phyloP scores from a whole-genome alignment of 2,329 filamentous ascomycete genomes.

The Thelonectria olida region DNA sequence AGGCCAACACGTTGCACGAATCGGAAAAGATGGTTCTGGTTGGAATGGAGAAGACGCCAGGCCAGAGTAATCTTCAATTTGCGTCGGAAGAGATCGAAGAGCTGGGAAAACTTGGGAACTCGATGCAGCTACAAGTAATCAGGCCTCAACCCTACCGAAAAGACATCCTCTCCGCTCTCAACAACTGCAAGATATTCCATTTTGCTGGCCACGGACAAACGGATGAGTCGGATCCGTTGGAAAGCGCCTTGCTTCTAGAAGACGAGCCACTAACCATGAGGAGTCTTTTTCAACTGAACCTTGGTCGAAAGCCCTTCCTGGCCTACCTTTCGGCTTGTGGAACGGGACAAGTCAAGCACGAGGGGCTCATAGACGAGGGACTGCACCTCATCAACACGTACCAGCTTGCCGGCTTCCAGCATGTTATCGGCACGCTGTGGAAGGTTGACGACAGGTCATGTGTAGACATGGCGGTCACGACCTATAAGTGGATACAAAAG shows the following conservation, averaged over 20 bases:
- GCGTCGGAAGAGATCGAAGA: background rate
- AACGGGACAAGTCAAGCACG: background rate
- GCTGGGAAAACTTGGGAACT: background rate
- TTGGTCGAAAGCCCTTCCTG: background rate
- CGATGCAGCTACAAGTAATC: background rate
- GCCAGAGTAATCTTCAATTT: background rate
- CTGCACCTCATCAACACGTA: background rate
- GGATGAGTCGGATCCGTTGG: no score
- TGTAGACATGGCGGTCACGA: background rate
- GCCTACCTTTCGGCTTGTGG: background rate
- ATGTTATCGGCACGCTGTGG: no score
- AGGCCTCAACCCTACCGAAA: background rate
- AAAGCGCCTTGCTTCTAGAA: background rate
- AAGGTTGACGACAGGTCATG: background rate
- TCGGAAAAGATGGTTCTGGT: background rate
- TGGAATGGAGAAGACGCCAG: background rate
- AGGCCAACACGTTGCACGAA: no score
- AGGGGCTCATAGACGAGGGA: background rate
- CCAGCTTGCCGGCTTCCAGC: background rate
- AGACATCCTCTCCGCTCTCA: background rate
- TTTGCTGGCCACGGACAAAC: no score
- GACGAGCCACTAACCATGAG: background rate
- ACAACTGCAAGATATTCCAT: background rate
- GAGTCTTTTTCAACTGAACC: no score
- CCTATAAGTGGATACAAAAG: background rate